Conservation (phyloP, 805 yeast species). For the Zygosaccharomyces siamensis region DNA sequence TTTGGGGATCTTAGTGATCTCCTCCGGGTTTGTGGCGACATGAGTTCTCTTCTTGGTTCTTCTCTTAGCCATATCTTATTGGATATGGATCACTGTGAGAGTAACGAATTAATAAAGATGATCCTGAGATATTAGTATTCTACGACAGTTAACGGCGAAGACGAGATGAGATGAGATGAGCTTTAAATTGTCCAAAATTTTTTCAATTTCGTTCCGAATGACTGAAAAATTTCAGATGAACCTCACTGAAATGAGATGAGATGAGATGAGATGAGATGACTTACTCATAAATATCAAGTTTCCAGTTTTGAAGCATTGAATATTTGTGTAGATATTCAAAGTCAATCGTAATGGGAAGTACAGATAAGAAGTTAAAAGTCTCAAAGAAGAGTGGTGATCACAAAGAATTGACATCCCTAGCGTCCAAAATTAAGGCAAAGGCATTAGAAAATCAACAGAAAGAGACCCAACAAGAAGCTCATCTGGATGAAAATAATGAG, state of each 20-base stretch:
- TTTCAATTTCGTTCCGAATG: constrained; percentile 13
- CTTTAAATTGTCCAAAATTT: constrained; percentile 11
- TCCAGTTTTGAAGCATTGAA: background rate
- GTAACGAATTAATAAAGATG: background rate
- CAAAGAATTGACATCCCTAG: constrained; percentile 42
- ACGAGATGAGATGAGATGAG: constrained; percentile 16
- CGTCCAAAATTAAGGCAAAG: constrained; percentile 49
- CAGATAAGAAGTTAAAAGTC: constrained; percentile 3
- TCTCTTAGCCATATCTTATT: constrained; percentile 47
- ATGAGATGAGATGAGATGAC: constrained; percentile 22
- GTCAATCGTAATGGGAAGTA: constrained; percentile 3
- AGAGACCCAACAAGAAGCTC: constrained; percentile 7
- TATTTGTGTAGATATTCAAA: background rate
- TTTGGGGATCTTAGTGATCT: constrained; percentile 69
- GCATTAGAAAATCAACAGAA: constrained; percentile 35
- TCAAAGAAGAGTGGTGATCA: constrained; percentile 12
- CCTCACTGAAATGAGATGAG: background rate
- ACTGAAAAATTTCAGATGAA: constrained; percentile 12
- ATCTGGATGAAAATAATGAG: constrained; percentile 3
- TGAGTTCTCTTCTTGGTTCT: constrained; percentile 85
- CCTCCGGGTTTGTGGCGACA: constrained; percentile 57
- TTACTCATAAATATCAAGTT: background rate
- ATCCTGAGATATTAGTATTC: background rate
- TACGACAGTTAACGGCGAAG: background rate
- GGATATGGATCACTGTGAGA: background rate